Percentiles rank a stretch among this genome's conserved stretches.
Conservation (phyloP, 306 rosid species). For the Abrus precatorius region DNA sequence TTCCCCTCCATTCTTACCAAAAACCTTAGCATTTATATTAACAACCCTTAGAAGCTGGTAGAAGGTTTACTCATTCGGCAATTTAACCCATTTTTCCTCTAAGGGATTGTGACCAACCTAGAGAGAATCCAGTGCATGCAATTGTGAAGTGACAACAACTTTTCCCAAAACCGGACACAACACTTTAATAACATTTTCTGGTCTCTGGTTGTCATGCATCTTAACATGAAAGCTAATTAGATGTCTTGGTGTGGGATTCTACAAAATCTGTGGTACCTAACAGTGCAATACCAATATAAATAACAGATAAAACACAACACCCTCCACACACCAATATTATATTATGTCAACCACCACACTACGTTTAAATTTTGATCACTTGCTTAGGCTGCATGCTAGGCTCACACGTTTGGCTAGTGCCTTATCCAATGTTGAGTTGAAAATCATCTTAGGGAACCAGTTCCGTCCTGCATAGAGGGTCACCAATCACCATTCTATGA, state of each 20-base stretch:
- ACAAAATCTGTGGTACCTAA: neutral
- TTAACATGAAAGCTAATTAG: no score
- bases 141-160: neutral
- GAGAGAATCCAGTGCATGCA: constrained; percentile 3
- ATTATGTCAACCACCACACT: neutral
- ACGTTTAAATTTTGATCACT: constrained; percentile 63
- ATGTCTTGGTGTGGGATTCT: neutral
- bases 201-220: neutral
- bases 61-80: neutral
- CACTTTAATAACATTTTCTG: neutral
- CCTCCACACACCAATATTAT: neutral
- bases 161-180: neutral
- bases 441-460: constrained; percentile 18
- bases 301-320: neutral
- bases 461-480: constrained; percentile 34
- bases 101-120: neutral
- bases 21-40: neutral
- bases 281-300: neutral
- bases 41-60: neutral
- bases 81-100: neutral
- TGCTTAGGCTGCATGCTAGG: constrained; percentile 59
- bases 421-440: constrained; percentile 56
- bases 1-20: no score
- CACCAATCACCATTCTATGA: neutral
- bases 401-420: constrained; percentile 73